phyloP scores from a whole-genome alignment of 1,284 basidiomycete species.

The Hemileia vastatrix region DNA sequence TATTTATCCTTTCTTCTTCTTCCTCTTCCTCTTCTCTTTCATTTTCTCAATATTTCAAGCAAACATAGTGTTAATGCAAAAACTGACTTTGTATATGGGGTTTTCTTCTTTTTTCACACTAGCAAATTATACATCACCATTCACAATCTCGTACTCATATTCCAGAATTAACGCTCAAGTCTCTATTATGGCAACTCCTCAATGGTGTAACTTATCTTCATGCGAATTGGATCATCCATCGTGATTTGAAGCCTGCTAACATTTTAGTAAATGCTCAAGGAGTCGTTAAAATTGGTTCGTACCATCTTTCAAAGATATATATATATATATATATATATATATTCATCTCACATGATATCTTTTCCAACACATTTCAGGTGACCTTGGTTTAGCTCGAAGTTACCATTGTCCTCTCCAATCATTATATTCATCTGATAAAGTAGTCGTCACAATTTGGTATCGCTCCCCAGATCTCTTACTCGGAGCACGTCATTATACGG shows the following conservation, averaged over 20 bases:
- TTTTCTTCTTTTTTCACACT: neutral
- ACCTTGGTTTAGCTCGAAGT: constrained; percentile 84
- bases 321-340: too few species aligned
- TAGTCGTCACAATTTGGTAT: constrained; percentile 99
- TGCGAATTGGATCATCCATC: constrained; percentile 85
- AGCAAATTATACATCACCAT: constrained; percentile 98
- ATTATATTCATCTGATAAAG: constrained; percentile 19
- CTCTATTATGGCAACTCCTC: constrained; percentile 86
- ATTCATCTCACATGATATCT: too few species aligned
- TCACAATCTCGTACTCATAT: constrained; percentile 74
- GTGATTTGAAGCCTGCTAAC: constrained; percentile 94
- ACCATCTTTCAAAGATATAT: too few species aligned
- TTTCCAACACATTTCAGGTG: too few species aligned
- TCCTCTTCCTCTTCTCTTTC: neutral
- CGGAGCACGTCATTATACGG: constrained; percentile 93
- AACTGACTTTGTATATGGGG: too few species aligned
- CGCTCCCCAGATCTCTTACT: constrained; percentile 87
- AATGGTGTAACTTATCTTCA: constrained; percentile 93
- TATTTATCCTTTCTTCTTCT: constrained; percentile 46
- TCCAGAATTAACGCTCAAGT: constrained; percentile 70
- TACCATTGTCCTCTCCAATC: constrained; percentile 53
- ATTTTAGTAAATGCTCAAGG: constrained; percentile 84
- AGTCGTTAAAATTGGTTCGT: constrained; percentile 82
- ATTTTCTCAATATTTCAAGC: too few species aligned
- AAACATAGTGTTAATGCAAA: too few species aligned